Evolutionary conservation across 371 early-diverging fungal genomes (phyloP), one percentile per base, ranked within the genome.

Genomic region (Rhizopus arrhizus): DNA sequence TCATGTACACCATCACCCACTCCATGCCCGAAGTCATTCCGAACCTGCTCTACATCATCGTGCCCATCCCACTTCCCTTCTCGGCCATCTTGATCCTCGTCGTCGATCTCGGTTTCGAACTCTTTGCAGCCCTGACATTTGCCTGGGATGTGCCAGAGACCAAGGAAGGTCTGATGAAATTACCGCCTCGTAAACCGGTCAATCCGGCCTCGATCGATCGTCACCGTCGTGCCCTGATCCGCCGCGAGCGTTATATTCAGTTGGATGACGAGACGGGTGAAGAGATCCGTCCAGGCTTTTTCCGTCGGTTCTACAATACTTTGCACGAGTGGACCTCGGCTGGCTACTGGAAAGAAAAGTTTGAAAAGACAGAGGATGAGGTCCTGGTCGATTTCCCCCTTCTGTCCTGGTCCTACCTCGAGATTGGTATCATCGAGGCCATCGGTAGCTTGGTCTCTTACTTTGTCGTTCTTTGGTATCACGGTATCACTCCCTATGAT

Each of bases 111-210:
- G 95, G 96, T 12, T 96, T 94, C 69, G 98, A 97, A 74, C 61
- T 98, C 61, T 81, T 91, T 62, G 77, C 87, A 16, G 94, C 96
- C 7, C 77, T 97, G 35, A 80, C 91, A 6, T 96, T 87, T 77
- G 97, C 98, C n/a, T 98, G 87, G 86, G 98, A 98, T 76, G 76
- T 77, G 9, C 87, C 97, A 12, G 98, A 98, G 81, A 73, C 85
- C 0, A 64, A 68, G 46, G 79, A 65, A 33, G 89, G 90, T 34
- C 72, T 97, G 60, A 96, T 98, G 96, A 88, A 81, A 64, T 72
- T 93, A 52, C 83, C 82, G 41, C 98, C 98, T 43, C 90, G 97
- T 56, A 91, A 89, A 63, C 95, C 95, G 7, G 96, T 96, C 15
- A 92, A 86, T 1, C 72, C 80, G 5, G 79, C 79, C 33, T 87